Evolutionary conservation across 78 protist genomes (phyloP), one percentile per base, ranked within the genome.

Genomic region (Paratrimastix pyriformis): DNA sequence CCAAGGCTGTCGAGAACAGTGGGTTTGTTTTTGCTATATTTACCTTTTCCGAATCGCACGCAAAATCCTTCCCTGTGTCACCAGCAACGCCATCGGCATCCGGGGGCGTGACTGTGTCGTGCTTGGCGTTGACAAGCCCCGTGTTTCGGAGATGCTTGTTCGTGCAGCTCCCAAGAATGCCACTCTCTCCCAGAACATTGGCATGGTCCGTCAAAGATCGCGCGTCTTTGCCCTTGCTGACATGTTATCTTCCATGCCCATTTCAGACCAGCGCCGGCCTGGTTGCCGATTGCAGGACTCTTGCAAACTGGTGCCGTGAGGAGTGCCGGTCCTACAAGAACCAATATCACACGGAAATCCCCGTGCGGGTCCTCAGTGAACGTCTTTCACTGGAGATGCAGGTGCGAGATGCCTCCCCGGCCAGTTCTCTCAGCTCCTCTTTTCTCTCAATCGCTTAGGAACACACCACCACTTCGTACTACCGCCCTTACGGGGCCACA

Each of bases 401-500:
- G 50, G 50, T 6, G 50, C 26, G 18, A 13, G 39, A 30, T 39
- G n/a, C 24, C 62, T 32, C 26, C n/a, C n/a, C n/a, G n/a, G n/a
- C n/a, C n/a, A n/a, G n/a, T n/a, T n/a, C 15, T 52, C n/a, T 18
- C 33, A n/a, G 57, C 59, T 3, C 6, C 59, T 9, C 2, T 9
- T 70, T 40, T 5, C 8, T 45, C 43, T 70, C 24, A 44, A 13
- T 3, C 43, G 7, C 39, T 9, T 24, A 90, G 21, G 72, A 48
- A 4, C 69, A 86, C 69, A 94, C 99, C 29, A 39, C 92, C 24
- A 86, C 92, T 79, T 74, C 86, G 62, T 73, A 52, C 58, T 74
- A 87, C 50, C 86, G 99, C 29, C 98, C 99, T n/a, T 95, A 92
- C 64, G 99, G 99, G 33, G 45, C 82, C 39, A 37, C 94, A 7